Percentiles rank a stretch among this genome's conserved stretches.
phyloP scores from a whole-genome alignment of 2,329 filamentous ascomycete species.

The Colletotrichum tropicicola region DNA sequence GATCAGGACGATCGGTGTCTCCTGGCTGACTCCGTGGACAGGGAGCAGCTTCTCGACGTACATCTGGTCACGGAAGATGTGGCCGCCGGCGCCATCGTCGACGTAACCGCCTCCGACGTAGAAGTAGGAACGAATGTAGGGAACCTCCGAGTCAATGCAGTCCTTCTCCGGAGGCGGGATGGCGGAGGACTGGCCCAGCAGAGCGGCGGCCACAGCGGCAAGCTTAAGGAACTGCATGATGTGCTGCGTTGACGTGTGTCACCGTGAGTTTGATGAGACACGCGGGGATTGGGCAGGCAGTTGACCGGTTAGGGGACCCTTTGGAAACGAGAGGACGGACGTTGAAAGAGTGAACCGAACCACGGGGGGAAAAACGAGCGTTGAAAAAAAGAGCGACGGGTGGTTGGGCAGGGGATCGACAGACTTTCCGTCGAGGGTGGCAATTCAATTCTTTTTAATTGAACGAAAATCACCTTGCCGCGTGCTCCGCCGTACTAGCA shows the following conservation, averaged over 20 bases:
- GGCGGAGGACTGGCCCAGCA: slow-evolving; percentile 22
- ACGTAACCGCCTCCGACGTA: slow-evolving; percentile 48
- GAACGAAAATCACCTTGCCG: slow-evolving; percentile 8
- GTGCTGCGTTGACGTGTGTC: slow-evolving; percentile 1
- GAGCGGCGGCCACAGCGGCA: slow-evolving; percentile 10
- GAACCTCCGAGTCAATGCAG: slow-evolving; percentile 24
- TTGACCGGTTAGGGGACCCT: background rate
- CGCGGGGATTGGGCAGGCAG: background rate
- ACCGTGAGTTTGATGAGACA: background rate
- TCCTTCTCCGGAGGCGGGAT: background rate
- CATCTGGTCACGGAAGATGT: slow-evolving; percentile 54
- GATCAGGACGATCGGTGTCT: slow-evolving; percentile 50
- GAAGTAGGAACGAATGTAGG: slow-evolving; percentile 41
- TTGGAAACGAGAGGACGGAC: background rate
- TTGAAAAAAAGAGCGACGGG: slow-evolving; percentile 19
- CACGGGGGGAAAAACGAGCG: background rate
- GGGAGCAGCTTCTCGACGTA: slow-evolving; percentile 61
- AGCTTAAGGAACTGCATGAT: slow-evolving; percentile 27
- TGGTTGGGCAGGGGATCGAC: slow-evolving; percentile 25
- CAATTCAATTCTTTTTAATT: slow-evolving; percentile 23
- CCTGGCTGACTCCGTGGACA: slow-evolving; percentile 32
- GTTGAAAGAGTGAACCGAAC: background rate
- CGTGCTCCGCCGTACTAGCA: slow-evolving; percentile 4
- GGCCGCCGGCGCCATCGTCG: slow-evolving; percentile 37
- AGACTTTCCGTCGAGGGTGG: slow-evolving; percentile 11